Conservation (phyloP, 192 early-diverging fungal species). For the Entophlyctis luteolus region DNA sequence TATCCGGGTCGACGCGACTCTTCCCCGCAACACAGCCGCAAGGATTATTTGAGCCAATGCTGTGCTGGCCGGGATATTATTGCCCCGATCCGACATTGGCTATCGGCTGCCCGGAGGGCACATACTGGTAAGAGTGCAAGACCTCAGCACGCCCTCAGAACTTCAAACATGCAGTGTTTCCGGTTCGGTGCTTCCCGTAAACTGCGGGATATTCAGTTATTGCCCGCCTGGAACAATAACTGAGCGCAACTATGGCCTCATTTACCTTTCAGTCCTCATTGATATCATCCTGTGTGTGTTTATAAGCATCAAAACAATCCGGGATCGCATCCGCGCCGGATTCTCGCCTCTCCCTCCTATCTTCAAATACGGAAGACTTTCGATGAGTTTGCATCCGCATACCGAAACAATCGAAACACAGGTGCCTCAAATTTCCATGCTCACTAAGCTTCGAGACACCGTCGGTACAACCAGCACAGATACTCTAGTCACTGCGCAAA, state of each 20-base stretch:
- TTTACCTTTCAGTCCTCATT: neutral
- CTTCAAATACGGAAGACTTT: too few relatives aligned
- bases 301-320: neutral
- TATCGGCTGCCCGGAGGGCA: constrained; percentile 11
- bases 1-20: neutral
- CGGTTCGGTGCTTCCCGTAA: neutral
- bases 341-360: neutral
- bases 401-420: too few relatives aligned
- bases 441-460: too few relatives aligned
- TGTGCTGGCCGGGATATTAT: constrained; percentile 34
- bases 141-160: neutral
- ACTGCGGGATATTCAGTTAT: neutral
- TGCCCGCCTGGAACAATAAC: constrained; percentile 13
- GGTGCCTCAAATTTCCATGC: too few relatives aligned
- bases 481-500: too few relatives aligned
- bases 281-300: neutral
- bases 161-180: neutral
- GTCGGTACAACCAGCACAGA: too few relatives aligned
- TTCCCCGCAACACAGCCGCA: constrained; percentile 18
- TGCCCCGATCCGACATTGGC: constrained; percentile 33
- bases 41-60: constrained; percentile 33
- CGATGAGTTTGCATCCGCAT: too few relatives aligned
- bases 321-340: neutral
- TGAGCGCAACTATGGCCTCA: constrained; percentile 2
- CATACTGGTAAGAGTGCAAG: neutral